A percentile compares a stretch with the other conserved stretches of the same genome.
Conservation (phyloP, 805 yeast genomes). For the Pichia heedii region DNA sequence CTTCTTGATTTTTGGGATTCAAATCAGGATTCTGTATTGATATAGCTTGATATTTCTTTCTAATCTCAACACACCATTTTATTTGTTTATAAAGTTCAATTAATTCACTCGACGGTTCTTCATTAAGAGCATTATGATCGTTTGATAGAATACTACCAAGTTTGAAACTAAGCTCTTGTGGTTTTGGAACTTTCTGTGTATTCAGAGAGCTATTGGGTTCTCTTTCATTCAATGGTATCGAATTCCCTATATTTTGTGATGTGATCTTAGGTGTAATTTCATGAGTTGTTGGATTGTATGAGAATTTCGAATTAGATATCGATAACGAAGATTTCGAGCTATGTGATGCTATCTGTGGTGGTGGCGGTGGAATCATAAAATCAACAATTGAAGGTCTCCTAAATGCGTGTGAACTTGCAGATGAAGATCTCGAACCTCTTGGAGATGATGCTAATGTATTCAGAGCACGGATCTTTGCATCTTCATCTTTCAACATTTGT, state of each 20-base stretch:
- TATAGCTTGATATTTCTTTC: conserved; percentile 63
- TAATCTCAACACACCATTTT: conserved; percentile 55
- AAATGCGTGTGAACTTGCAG: conserved; percentile 12
- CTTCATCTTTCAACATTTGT: conserved; percentile 52
- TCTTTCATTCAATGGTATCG: neutral
- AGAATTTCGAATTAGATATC: conserved; percentile 14
- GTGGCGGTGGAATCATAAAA: conserved; percentile 31
- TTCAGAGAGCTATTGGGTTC: neutral
- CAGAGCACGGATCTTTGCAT: conserved; percentile 55
- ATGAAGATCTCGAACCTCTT: conserved; percentile 20
- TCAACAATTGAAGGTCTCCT: conserved; percentile 31
- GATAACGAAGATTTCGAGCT: too few relatives aligned
- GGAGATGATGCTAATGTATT: conserved; percentile 34
- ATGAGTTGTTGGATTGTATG: conserved; percentile 25
- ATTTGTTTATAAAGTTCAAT: conserved; percentile 55
- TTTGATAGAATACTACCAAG: conserved; percentile 38
- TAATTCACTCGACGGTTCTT: conserved; percentile 60
- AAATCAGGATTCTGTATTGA: conserved; percentile 67
- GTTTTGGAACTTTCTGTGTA: conserved; percentile 10
- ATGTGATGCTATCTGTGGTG: conserved; percentile 26
- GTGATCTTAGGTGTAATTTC: conserved; percentile 10
- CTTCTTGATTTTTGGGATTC: conserved; percentile 73
- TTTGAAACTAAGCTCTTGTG: conserved; percentile 26
- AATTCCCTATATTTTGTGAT: neutral
- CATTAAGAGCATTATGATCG: conserved; percentile 41